Percentiles rank a stretch among this genome's conserved stretches.
Conservation (phyloP, 305 asterid species). For the Coffea humblotiana region DNA sequence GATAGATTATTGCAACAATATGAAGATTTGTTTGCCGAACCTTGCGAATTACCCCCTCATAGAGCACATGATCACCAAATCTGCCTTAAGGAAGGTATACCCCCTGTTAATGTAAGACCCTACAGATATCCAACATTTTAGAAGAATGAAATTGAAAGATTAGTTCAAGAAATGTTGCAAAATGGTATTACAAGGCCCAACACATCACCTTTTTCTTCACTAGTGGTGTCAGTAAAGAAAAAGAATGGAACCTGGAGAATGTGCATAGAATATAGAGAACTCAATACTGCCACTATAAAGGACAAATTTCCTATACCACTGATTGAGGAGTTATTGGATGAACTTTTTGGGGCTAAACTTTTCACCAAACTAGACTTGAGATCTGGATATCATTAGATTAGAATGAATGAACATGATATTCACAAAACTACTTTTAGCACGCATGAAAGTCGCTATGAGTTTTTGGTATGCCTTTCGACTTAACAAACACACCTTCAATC, state of each 20-base stretch:
- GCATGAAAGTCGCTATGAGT: too few relatives aligned
- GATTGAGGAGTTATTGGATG: slow-evolving; percentile 12
- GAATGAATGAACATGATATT: too few relatives aligned
- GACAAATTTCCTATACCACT: slow-evolving; percentile 8
- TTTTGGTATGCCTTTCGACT: too few relatives aligned
- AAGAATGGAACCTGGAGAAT: slow-evolving; percentile 1
- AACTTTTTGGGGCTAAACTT: background rate
- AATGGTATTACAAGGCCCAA: background rate
- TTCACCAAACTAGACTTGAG: slow-evolving; percentile 19
- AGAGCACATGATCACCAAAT: background rate
- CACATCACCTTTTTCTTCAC: background rate
- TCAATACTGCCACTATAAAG: background rate
- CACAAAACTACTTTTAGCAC: too few relatives aligned
- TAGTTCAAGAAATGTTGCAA: background rate
- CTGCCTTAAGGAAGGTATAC: background rate
- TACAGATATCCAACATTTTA: background rate
- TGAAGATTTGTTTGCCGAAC: background rate
- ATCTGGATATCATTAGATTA: slow-evolving; percentile 3
- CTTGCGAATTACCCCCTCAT: background rate
- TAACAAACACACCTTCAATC: too few relatives aligned
- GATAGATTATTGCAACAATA: background rate
- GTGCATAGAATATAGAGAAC: background rate
- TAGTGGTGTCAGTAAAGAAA: background rate
- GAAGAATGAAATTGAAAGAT: background rate
- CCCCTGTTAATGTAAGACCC: background rate